Base-by-base conservation (phyloP, 805 yeast species). In the Clavispora santaluciae region DNA sequence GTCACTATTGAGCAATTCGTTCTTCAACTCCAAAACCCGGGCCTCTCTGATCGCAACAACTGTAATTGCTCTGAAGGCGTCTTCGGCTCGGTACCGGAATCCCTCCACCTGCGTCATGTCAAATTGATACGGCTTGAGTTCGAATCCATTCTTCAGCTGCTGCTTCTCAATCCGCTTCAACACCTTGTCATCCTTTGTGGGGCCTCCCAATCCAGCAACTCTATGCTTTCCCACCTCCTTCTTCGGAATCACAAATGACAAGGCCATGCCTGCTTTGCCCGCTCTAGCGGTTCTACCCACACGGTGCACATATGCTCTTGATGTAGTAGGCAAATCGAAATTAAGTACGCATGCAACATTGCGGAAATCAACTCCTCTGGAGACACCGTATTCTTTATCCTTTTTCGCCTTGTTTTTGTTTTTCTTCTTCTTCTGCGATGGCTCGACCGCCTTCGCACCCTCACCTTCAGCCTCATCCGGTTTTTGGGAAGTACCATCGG, bases 241-340 rank as follows among this genome's bases (percentile, higher is more conserved):
- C 24, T 70, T 66, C 21, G 93, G 86, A 20, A 91, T 88, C 15
- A 90, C 93, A 67, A 91, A 93, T 13, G 97, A 89, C 41, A 93
- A 73, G 0, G 98, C 86, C 78, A 88, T 90, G 43, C 99, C 99
- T 1, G 93, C 75, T 59, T 87, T 89, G 40, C 96, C 96, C 6
- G 96, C 98, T 66, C 99, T 81, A 5, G 99, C 99, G 4, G 99
- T 93, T 70, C 99, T 81, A 38, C 99, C 99, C 26, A 93, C 78
- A 59, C 99, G 78, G 63, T 93, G 99, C 22, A 88, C 82, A 59
- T 93, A 93, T 3, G 95, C 79, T 58, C 83, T 85, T 5, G 97
- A 82, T 8, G 95, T 81, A 3, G 86, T 76, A 30, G 99, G 99
- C 53, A 93, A 70, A 60, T 93, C 99, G 61, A 93, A 93, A 64